These are phyloP conservation scores for Physcomitrium patens DNA, from an alignment of 225 moss, liverwort and hornwort genomes.

Conservation along the genomic window DNA sequence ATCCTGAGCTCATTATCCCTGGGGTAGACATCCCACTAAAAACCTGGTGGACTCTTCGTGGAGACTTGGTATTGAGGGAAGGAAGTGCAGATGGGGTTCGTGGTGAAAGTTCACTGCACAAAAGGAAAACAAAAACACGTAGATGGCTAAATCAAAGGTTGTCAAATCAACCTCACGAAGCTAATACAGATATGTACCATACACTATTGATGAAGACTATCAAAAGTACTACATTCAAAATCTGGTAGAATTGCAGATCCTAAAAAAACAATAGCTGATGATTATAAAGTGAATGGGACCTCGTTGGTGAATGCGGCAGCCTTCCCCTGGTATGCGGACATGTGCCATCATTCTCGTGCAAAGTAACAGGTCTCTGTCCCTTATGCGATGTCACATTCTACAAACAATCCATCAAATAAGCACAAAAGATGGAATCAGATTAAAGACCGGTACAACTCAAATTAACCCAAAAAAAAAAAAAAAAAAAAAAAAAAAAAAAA, in stretches of 20 bases:
- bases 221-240: neutral
- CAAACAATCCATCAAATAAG: constrained; percentile 36
- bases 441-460: neutral
- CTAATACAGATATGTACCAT: neutral
- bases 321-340: constrained; percentile 48
- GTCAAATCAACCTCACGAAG: neutral
- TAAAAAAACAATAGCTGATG: neutral
- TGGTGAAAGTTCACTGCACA: constrained; percentile 79
- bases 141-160: constrained; percentile 11
- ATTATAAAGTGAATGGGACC: constrained; percentile 33
- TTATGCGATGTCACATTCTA: constrained; percentile 42
- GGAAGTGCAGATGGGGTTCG: constrained; percentile 54
- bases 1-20: constrained; percentile 71
- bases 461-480: neutral
- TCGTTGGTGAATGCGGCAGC: constrained; percentile 54
- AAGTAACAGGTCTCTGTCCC: constrained; percentile 36
- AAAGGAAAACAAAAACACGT: neutral
- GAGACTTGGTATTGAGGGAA: constrained; percentile 58
- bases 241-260: neutral
- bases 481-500: neutral
- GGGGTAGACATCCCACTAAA: constrained; percentile 89
- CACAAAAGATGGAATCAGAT: constrained; percentile 1
- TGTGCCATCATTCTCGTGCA: constrained; percentile 51
- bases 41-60: constrained; percentile 64
- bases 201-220: neutral